These are phyloP conservation scores for Fusarium temperatum DNA, from an alignment of 2,329 filamentous ascomycete species.

Conservation along the genomic window DNA sequence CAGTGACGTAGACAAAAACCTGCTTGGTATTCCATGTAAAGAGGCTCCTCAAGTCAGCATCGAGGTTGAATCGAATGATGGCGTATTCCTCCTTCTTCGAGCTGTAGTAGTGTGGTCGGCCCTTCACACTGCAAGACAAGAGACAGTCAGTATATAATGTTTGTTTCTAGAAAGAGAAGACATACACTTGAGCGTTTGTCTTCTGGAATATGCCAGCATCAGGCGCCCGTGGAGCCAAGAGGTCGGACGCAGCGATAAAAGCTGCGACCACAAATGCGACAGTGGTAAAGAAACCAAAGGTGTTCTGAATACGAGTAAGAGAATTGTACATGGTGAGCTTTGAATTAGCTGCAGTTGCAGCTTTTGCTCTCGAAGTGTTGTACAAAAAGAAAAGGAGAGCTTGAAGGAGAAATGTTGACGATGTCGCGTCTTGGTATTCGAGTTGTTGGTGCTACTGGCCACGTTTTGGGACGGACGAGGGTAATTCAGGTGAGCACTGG, in stretches of 20 bases:
- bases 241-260: conserved; percentile 82
- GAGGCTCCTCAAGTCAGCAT: conserved; percentile 88
- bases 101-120: conserved; percentile 95
- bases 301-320: conserved; percentile 85
- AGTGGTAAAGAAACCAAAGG: conserved; percentile 98
- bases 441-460: conserved; percentile 28
- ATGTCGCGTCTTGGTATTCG: conserved; percentile 32
- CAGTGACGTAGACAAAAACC: conserved; percentile 94
- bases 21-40: conserved; percentile 99
- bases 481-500: conserved; percentile 11
- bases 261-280: conserved; percentile 84
- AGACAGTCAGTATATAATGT: not conserved
- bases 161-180: conserved; percentile 5
- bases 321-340: conserved; percentile 81
- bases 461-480: conserved; percentile 30
- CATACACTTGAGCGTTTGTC: conserved; percentile 86
- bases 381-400: not conserved
- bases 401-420: conserved; percentile 12
- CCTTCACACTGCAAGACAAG: conserved; percentile 72
- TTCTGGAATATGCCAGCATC: conserved; percentile 67
- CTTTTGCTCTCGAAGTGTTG: conserved; percentile 16
- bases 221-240: conserved; percentile 75
- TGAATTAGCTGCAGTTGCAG: conserved; percentile 19
- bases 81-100: conserved; percentile 95
- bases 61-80: conserved; percentile 90